Conservation (phyloP, 345 rosid species). For the Hibiscus tridactylites region DNA sequence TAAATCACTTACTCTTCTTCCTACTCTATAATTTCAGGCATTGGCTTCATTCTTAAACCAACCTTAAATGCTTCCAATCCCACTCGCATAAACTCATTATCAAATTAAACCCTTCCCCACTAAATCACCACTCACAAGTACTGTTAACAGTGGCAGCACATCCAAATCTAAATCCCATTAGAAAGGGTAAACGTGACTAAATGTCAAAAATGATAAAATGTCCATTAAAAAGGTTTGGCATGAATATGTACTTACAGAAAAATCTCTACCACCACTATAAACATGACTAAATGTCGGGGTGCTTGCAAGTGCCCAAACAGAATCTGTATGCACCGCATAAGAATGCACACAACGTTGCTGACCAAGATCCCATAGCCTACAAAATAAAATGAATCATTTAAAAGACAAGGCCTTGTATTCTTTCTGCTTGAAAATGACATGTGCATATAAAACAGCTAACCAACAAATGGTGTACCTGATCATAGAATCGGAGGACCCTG, state of each 20-base stretch:
- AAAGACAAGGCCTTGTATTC: constrained; percentile 7
- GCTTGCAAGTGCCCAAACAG: constrained; percentile 99
- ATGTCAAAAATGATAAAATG: constrained; percentile 3
- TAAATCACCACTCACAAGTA: not conserved
- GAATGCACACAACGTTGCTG: constrained; percentile 99
- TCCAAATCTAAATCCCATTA: not conserved
- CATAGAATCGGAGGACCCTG: constrained; percentile 99
- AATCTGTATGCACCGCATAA: constrained; percentile 98
- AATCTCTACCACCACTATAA: constrained; percentile 98
- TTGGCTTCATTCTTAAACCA: not conserved
- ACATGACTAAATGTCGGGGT: constrained; percentile 88
- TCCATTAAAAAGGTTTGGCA: not conserved
- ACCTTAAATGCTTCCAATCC: not conserved
- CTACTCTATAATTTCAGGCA: not conserved
- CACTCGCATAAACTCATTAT: not conserved
- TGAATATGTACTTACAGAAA: constrained; percentile 60
- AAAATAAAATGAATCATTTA: constrained; percentile 16
- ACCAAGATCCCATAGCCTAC: constrained; percentile 98
- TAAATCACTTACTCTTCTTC: not conserved
- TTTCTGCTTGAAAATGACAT: constrained; percentile 7
- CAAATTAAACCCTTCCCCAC: not conserved
- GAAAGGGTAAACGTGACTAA: not conserved
- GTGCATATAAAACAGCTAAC: constrained; percentile 1
- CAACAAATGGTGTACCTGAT: constrained; percentile 54
- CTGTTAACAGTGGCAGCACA: not conserved